Percentiles rank a stretch among this genome's conserved stretches.
phyloP scores from a whole-genome alignment of 2,329 filamentous ascomycete genomes.

The Neofusicoccum cordaticola region DNA sequence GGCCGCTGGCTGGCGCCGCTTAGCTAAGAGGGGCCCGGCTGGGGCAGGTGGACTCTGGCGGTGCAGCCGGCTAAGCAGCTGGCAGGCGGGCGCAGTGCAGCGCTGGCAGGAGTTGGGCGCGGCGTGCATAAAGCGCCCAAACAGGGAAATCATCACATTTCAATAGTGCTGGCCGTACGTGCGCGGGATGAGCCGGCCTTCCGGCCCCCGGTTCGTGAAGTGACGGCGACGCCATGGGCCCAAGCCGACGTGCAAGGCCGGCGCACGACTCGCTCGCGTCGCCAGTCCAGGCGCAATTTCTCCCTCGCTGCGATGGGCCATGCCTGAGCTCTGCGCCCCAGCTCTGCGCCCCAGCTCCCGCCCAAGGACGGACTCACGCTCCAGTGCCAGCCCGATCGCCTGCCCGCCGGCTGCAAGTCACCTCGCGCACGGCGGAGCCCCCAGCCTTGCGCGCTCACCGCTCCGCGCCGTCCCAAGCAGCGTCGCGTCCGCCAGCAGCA shows the following conservation, averaged over 20 bases:
- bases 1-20: background rate
- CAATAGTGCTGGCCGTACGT: slow-evolving; percentile 8
- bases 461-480: background rate
- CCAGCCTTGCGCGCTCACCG: slow-evolving; percentile 10
- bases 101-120: background rate
- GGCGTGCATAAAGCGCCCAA: slow-evolving; percentile 12
- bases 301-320: slow-evolving; percentile 10
- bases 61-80: background rate
- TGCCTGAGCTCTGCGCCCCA: background rate
- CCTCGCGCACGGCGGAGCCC: slow-evolving; percentile 7
- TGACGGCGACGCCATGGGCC: background rate
- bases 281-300: slow-evolving; percentile 2
- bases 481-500: slow-evolving; percentile 1
- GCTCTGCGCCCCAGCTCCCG: background rate
- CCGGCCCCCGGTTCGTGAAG: background rate
- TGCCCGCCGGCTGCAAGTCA: slow-evolving; percentile 4
- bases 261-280: slow-evolving; percentile 10
- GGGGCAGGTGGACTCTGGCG: background rate
- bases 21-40: background rate
- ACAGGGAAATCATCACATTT: slow-evolving; percentile 15
- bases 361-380: background rate
- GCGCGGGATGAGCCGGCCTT: slow-evolving; percentile 14
- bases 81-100: background rate
- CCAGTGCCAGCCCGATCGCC: slow-evolving; percentile 7
- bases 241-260: background rate